Evolutionary conservation across 2,329 filamentous ascomycete species (phyloP).

Genomic region (Cytospora leucostoma): DNA sequence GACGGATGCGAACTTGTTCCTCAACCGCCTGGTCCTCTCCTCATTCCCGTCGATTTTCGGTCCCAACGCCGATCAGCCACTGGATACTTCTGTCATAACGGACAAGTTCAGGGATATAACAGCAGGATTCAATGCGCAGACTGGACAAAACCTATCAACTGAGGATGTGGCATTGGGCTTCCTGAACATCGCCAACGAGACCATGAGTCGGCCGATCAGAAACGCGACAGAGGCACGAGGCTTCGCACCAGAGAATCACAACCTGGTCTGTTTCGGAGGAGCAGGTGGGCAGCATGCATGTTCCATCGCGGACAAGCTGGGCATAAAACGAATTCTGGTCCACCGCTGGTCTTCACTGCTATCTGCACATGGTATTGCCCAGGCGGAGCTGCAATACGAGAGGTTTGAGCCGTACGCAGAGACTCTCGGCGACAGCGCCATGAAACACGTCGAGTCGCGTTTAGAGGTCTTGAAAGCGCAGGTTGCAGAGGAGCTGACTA

Average conservation of each 20-base stretch:
- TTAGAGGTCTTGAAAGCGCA: slow-evolving; percentile 34
- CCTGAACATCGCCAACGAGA: slow-evolving; percentile 73
- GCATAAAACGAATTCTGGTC: slow-evolving; percentile 45
- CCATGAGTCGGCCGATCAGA: slow-evolving; percentile 75
- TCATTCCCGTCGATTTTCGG: slow-evolving; percentile 74
- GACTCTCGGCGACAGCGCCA: slow-evolving; percentile 27
- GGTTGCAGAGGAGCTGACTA: slow-evolving; percentile 36
- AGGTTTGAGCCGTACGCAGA: slow-evolving; percentile 37
- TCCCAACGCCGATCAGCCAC: slow-evolving; percentile 60
- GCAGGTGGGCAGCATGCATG: slow-evolving; percentile 67
- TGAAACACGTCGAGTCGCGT: slow-evolving; percentile 29
- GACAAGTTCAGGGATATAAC: slow-evolving; percentile 47
- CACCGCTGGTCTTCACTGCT: slow-evolving; percentile 45
- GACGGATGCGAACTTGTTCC: slow-evolving; percentile 64
- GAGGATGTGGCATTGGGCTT: slow-evolving; percentile 66
- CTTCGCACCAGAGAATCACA: slow-evolving; percentile 56
- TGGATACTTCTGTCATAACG: slow-evolving; percentile 44
- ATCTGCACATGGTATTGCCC: slow-evolving; percentile 47
- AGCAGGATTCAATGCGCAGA: slow-evolving; percentile 42
- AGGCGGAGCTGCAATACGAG: slow-evolving; percentile 44
- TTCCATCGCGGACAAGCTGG: slow-evolving; percentile 43
- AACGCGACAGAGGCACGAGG: slow-evolving; percentile 65
- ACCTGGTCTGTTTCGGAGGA: slow-evolving; percentile 59
- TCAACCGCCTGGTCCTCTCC: slow-evolving; percentile 61
- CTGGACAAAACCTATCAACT: slow-evolving; percentile 35